Conservation (phyloP, 2,329 filamentous ascomycete species). For the Didymellaceae sp. region DNA sequence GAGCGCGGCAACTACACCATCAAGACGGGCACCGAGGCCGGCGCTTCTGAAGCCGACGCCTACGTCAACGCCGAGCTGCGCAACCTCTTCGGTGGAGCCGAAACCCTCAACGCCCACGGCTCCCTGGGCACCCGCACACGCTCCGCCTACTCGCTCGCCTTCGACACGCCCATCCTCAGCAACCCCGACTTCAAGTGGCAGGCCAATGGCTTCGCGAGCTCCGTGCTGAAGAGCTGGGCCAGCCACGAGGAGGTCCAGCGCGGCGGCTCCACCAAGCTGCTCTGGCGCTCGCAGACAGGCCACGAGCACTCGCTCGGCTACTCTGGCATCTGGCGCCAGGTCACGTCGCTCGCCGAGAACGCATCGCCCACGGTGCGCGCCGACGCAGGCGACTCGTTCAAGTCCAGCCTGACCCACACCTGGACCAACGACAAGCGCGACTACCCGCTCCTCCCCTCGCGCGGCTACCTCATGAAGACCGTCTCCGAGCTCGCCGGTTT, state of each 20-base stretch:
- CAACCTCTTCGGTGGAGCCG: slow-evolving; percentile 93
- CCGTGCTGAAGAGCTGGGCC: slow-evolving; percentile 89
- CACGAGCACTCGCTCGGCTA: slow-evolving; percentile 81
- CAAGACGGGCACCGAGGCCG: slow-evolving; percentile 93
- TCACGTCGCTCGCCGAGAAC: slow-evolving; percentile 76
- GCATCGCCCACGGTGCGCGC: slow-evolving; percentile 82
- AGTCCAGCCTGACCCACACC: slow-evolving; percentile 82
- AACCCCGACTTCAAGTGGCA: slow-evolving; percentile 83
- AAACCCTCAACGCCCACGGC: slow-evolving; percentile 85
- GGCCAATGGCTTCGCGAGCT: slow-evolving; percentile 80
- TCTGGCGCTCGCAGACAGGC: slow-evolving; percentile 70
- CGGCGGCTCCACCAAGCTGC: slow-evolving; percentile 76
- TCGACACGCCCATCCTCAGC: slow-evolving; percentile 81
- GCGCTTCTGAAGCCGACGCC: slow-evolving; percentile 91
- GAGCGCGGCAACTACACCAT: slow-evolving; percentile 85
- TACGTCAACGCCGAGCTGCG: slow-evolving; percentile 87
- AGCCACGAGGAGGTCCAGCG: slow-evolving; percentile 90
- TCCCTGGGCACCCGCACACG: slow-evolving; percentile 88
- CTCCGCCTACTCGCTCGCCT: slow-evolving; percentile 86
- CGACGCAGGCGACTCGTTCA: slow-evolving; percentile 90
- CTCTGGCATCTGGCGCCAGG: slow-evolving; percentile 82
- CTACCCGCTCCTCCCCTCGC: slow-evolving; percentile 81
- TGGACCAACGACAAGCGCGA: slow-evolving; percentile 83
- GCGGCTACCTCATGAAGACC: slow-evolving; percentile 80
- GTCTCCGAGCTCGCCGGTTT: slow-evolving; percentile 85